Evolutionary conservation across 2,329 filamentous ascomycete genomes (phyloP).

Genomic region (Pseudopithomyces chartarum): DNA sequence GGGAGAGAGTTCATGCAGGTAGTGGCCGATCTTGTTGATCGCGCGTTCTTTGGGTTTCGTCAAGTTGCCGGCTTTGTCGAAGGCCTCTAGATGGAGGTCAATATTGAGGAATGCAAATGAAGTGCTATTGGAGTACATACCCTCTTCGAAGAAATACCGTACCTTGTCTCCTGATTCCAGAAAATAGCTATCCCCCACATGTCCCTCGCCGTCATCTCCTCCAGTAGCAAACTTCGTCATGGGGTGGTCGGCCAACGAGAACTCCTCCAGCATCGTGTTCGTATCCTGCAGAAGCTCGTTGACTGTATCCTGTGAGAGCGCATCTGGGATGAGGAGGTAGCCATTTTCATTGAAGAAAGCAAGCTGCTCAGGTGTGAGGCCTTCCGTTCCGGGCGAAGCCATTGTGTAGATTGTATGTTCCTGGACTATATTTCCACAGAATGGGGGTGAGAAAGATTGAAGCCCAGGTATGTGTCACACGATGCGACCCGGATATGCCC

Average conservation of each 20-base stretch:
- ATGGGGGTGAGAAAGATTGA: not conserved
- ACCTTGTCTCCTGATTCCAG: slow-evolving; percentile 87
- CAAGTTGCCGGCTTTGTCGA: slow-evolving; percentile 68
- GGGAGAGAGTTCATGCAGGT: slow-evolving; percentile 53
- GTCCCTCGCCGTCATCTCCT: slow-evolving; percentile 65
- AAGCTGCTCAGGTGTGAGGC: slow-evolving; percentile 75
- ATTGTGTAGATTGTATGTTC: slow-evolving; percentile 12
- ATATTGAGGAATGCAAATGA: not conserved
- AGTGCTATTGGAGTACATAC: slow-evolving; percentile 30
- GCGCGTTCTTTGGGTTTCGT: slow-evolving; percentile 79
- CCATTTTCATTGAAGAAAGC: slow-evolving; percentile 78
- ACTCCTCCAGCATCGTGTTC: slow-evolving; percentile 71
- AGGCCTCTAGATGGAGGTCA: slow-evolving; percentile 65
- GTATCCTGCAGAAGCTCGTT: slow-evolving; percentile 75
- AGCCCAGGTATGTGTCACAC: not conserved
- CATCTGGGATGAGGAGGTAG: slow-evolving; percentile 84
- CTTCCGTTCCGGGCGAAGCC: slow-evolving; percentile 38
- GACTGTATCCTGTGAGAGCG: slow-evolving; percentile 70
- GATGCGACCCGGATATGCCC: not conserved
- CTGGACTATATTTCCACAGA: not conserved
- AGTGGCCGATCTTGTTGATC: slow-evolving; percentile 72
- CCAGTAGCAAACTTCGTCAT: slow-evolving; percentile 94
- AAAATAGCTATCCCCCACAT: slow-evolving; percentile 96
- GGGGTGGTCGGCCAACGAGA: slow-evolving; percentile 82
- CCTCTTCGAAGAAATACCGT: slow-evolving; percentile 95